These are phyloP conservation scores for Rhododendron simsii DNA, from an alignment of 148 eudicot species.

Conservation along the genomic window DNA sequence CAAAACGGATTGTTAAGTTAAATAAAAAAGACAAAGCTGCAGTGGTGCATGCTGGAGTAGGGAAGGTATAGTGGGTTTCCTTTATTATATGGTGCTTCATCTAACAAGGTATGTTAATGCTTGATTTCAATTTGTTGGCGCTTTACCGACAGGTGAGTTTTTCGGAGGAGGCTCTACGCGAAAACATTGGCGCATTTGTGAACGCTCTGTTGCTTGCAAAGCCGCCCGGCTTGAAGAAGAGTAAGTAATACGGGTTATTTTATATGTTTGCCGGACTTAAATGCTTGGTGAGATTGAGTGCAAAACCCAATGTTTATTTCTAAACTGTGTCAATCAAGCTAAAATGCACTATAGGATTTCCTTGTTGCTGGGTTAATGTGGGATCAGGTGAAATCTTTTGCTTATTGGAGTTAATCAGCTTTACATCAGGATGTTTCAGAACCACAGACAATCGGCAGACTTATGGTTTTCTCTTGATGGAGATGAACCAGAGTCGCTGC, in stretches of 20 bases:
- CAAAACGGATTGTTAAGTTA: constrained; percentile 62
- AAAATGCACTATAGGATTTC: background rate
- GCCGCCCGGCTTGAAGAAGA: constrained; percentile 87
- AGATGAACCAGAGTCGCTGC: background rate
- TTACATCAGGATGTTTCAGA: background rate
- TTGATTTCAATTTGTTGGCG: background rate
- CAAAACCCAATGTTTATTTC: background rate
- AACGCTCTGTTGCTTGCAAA: constrained; percentile 91
- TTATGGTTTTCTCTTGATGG: background rate
- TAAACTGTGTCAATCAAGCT: background rate
- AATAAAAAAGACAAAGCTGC: constrained; percentile 76
- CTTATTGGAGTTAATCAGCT: background rate
- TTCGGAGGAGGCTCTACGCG: constrained; percentile 72
- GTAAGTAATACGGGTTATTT: constrained; percentile 39
- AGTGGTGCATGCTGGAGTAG: constrained; percentile 89
- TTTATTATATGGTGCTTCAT: background rate
- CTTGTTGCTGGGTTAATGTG: background rate
- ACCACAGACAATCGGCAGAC: background rate
- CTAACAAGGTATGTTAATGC: background rate
- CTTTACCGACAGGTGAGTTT: constrained; percentile 48
- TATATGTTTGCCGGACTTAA: background rate
- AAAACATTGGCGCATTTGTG: constrained; percentile 88
- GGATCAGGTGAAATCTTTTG: background rate
- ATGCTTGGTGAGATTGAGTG: background rate
- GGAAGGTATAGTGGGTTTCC: constrained; percentile 53